Evolutionary conservation across 176 grass and related monocot genomes (phyloP), one percentile per base, ranked within the genome.

Genomic region (Thalia dealbata): DNA sequence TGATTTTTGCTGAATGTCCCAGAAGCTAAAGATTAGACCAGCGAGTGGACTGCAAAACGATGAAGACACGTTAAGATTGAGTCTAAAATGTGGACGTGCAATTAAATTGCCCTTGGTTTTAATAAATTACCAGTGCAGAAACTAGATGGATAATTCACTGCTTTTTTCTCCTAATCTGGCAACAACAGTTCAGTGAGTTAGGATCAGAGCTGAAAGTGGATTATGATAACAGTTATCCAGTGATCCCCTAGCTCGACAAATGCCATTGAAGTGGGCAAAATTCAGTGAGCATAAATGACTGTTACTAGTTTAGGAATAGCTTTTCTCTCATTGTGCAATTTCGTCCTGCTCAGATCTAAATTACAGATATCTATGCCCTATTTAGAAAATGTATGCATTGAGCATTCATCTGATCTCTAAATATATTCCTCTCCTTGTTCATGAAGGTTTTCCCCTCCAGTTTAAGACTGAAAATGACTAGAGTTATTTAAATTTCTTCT

Each of bases 391-490:
- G 32, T 18, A 67, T n/a, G 64, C 35, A 4, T 42, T 21, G 64
- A 43, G 60, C 32, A 19, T 67, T 16, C 19, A 8, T 12, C 19
- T 67, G 64, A 43, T 2, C 35, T 15, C 19, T 43, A 68, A 68
- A 23, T 43, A 41, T 38, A 6, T 67, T 67, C 0, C 28, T 10
- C 14, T 21, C 30, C 18, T 5, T 38, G 16, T 38, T 82, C 14
- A 69, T 14, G 73, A 46, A 8, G 50, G 25, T 74, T 21, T 83
- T 79, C 73, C 70, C 30, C 32, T 38, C 4, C 32, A 38, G 32
- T 38, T 38, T 38, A 4, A 4, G 32, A 55, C 43, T 64, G 73
- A 43, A 72, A 72, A 77, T 84, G 28, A 67, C 71, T 67, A 60
- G 50, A 61, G 19, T 26, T 65, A 38, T 21, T 22, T 28, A 13